Conservation (phyloP, 768 basidiomycete genomes). For the Xerocomellus chrysenteron region DNA sequence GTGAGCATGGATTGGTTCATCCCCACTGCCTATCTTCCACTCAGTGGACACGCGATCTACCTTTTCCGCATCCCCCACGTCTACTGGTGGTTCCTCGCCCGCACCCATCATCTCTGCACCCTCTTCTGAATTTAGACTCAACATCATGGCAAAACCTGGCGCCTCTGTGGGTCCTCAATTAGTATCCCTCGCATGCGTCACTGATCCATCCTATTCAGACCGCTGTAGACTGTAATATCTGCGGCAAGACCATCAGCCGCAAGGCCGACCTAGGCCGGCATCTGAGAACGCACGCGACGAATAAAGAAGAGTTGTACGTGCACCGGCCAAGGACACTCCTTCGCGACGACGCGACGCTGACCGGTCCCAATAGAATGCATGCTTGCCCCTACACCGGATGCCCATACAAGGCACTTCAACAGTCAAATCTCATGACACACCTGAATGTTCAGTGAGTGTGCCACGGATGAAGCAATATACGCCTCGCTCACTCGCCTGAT, state of each 20-base stretch:
- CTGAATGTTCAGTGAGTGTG: constrained; percentile 30
- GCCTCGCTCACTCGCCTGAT: background rate
- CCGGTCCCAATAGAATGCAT: constrained; percentile 20
- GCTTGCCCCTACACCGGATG: constrained; percentile 24
- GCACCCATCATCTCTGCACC: background rate
- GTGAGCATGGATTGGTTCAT: background rate
- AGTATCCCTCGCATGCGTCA: background rate
- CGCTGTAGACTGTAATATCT: constrained; percentile 14
- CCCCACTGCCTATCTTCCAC: background rate
- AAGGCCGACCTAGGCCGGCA: constrained; percentile 30
- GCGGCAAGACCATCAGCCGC: constrained; percentile 20
- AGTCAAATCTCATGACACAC: constrained; percentile 30
- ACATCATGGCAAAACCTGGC: background rate
- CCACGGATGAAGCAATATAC: background rate
- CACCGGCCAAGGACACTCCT: no score
- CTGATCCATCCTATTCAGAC: constrained; percentile 9
- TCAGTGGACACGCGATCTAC: background rate
- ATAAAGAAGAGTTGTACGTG: constrained; percentile 29
- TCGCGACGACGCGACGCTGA: background rate
- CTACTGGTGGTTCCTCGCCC: background rate
- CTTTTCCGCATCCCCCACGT: background rate
- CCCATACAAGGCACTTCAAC: constrained; percentile 22
- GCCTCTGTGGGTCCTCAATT: constrained; percentile 3
- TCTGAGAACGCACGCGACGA: constrained; percentile 19
- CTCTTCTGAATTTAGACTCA: background rate